Conservation (phyloP, 768 basidiomycete genomes). For the Pilatotrama ljubarskyi region DNA sequence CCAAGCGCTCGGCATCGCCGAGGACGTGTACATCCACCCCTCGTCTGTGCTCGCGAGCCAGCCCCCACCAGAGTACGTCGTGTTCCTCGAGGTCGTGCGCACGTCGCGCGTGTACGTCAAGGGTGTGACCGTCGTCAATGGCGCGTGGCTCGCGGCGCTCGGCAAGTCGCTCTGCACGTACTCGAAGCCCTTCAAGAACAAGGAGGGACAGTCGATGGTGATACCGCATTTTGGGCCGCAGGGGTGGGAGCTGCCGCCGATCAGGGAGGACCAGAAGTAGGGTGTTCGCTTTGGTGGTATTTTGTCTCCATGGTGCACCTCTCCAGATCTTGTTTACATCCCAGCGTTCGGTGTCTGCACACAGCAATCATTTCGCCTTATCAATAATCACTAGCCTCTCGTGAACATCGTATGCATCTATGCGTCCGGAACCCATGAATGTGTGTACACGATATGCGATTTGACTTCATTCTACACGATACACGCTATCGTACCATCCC, state of each 20-base stretch:
- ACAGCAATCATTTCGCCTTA: too few species aligned
- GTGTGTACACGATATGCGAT: constrained; percentile 4
- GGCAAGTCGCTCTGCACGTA: constrained; percentile 85
- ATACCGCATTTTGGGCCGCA: constrained; percentile 85
- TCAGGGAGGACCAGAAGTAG: constrained; percentile 34
- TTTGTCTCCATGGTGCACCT: too few species aligned
- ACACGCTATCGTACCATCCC: constrained; percentile 14
- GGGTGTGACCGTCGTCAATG: constrained; percentile 82
- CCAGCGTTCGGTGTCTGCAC: too few species aligned
- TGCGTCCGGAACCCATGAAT: background rate
- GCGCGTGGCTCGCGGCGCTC: constrained; percentile 82
- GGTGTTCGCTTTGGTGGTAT: too few species aligned
- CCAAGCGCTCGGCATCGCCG: constrained; percentile 70
- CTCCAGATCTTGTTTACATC: too few species aligned
- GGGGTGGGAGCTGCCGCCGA: constrained; percentile 84
- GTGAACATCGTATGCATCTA: background rate
- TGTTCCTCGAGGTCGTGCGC: constrained; percentile 80
- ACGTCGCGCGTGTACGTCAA: constrained; percentile 78
- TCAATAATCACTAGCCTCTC: too few species aligned
- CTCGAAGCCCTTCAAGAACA: constrained; percentile 80
- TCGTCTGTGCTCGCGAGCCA: constrained; percentile 72
- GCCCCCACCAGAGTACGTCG: constrained; percentile 82
- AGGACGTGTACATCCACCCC: constrained; percentile 92
- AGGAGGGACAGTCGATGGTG: constrained; percentile 64
- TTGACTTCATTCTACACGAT: constrained; percentile 14